Percentiles rank a stretch among this genome's conserved stretches.
These are phyloP conservation scores for Nakazawaea laoshanensis DNA, from an alignment of 805 yeast species.

Conservation along the genomic window DNA sequence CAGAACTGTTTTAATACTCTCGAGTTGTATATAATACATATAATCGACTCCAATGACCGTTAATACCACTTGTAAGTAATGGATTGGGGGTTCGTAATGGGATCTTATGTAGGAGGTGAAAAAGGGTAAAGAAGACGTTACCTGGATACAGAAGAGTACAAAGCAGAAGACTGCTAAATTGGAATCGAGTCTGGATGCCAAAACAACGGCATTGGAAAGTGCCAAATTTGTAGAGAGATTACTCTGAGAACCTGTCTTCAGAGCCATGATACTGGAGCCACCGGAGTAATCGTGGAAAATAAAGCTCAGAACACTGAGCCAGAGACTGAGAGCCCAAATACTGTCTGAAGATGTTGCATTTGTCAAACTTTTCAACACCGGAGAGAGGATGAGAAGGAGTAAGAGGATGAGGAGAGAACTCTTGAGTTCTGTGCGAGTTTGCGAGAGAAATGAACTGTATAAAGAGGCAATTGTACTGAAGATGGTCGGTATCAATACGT, in stretches of 20 bases:
- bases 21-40: conserved; percentile 29
- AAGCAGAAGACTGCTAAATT: conserved; percentile 79
- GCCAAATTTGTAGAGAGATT: conserved; percentile 76
- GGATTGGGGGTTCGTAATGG: conserved; percentile 21
- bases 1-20: conserved; percentile 24
- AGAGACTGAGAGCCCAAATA: conserved; percentile 84
- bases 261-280: conserved; percentile 26
- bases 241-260: not conserved
- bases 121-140: conserved; percentile 65
- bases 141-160: conserved; percentile 62
- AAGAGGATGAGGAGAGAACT: conserved; percentile 64
- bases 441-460: conserved; percentile 16
- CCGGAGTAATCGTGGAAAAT: conserved; percentile 60
- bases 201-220: conserved; percentile 76
- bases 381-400: conserved; percentile 71
- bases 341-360: conserved; percentile 88
- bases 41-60: conserved; percentile 22
- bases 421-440: conserved; percentile 33
- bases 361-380: conserved; percentile 82
- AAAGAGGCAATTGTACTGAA: conserved; percentile 20
- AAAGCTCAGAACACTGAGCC: conserved; percentile 67
- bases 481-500: conserved; percentile 34
- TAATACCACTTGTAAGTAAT: conserved; percentile 22
- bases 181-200: conserved; percentile 78
- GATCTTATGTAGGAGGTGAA: conserved; percentile 54